Evolutionary conservation across 495 filamentous ascomycete species (phyloP), one percentile per base, ranked within the genome.

Genomic region (Penicillium lividum): DNA sequence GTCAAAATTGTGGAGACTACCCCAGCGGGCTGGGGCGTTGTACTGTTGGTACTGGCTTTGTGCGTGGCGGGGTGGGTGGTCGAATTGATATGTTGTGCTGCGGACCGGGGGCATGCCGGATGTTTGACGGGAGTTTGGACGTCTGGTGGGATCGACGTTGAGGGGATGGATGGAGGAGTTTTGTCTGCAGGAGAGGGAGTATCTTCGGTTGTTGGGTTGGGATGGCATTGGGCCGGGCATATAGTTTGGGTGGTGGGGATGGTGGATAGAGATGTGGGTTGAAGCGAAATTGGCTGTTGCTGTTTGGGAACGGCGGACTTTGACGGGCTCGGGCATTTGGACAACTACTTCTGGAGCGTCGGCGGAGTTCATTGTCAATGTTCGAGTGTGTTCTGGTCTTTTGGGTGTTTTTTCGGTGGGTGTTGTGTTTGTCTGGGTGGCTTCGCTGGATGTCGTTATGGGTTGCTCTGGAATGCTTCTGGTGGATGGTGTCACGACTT

Each of bases 281-380:
- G 62, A 16, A 34, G 58, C 48, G 33, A 57, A 50, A 22, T 36
- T 16, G 31, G 62, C 28, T 31, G 47, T 51, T 46, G 62, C 63
- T 15, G 71, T 73, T 51, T 69, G 72, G 16, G 73, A 72, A 55
- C 70, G 64, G 42, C 58, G 66, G 13, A 74, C 63, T 28, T 61
- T 71, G 36, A 60, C 46, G 22, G 72, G 68, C 33, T 64, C 63
- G 18, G 63, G 60, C 36, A 27, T 42, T 13, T 61, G 54, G 4
- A 72, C 59, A 11, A 77, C 71, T 36, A 77, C 71, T 57, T 76
- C 74, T 10, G 76, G 76, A 3, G 74, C 75, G 10, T 77, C 70
- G 43, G 70, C 71, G 4, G 73, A 77, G 63, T 66, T 75, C 61
- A 67, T 73, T 28, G 73, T 75, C 62, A 69, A 68, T 51, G 72